Evolutionary conservation across 306 rosid genomes (phyloP).

Genomic region (Canavalia gladiata): DNA sequence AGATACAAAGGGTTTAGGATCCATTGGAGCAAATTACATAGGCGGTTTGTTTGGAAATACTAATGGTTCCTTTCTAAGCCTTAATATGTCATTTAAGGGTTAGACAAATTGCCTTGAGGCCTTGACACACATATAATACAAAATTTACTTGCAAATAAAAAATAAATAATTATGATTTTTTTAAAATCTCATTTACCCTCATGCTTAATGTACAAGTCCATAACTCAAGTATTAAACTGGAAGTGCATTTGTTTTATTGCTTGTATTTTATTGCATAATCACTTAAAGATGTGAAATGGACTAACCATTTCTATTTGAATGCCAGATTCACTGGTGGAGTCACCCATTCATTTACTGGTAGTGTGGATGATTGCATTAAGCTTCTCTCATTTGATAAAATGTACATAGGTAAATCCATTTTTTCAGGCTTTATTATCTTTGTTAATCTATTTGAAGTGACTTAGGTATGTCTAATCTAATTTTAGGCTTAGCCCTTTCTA

Average conservation of each 20-base stretch:
- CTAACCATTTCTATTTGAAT: conserved; percentile 40
- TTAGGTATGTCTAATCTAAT: conserved; percentile 32
- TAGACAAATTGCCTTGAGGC: conserved; percentile 29
- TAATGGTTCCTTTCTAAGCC: conserved; percentile 25
- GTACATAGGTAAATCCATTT: conserved; percentile 71
- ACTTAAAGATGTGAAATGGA: conserved; percentile 32
- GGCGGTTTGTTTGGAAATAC: conserved; percentile 2
- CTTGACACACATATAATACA: conserved; percentile 34
- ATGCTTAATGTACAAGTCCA: conserved; percentile 14
- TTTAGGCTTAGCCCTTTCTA: conserved; percentile 12
- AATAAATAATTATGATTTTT: conserved; percentile 21
- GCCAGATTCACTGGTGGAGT: conserved; percentile 86
- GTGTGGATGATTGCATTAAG: conserved; percentile 76
- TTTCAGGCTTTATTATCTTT: conserved; percentile 40
- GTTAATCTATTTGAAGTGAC: conserved; percentile 31
- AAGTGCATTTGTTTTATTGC: conserved; percentile 24
- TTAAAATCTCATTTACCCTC: neutral
- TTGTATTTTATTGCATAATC: conserved; percentile 26
- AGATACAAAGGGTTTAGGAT: conserved; percentile 1
- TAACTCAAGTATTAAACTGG: neutral
- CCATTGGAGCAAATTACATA: neutral
- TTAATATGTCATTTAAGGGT: conserved; percentile 9
- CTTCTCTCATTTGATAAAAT: conserved; percentile 83
- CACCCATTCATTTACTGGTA: conserved; percentile 91
- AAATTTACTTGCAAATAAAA: conserved; percentile 19